Evolutionary conservation across 2,329 filamentous ascomycete species (phyloP).

Genomic region (Cordyceps cateniannulata): DNA sequence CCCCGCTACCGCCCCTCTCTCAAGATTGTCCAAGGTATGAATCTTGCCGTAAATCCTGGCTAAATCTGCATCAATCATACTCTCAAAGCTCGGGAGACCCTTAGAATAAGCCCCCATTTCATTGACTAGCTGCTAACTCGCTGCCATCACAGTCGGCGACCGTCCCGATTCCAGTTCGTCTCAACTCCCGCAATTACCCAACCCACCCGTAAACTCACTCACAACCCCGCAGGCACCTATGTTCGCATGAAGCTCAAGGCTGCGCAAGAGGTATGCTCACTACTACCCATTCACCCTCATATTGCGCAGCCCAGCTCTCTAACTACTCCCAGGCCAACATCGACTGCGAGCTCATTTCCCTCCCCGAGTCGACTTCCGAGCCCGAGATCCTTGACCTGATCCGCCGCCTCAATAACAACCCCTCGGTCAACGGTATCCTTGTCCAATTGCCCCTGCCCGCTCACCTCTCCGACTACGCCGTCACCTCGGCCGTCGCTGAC

Average conservation of each 20-base stretch:
- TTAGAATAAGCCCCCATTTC: background rate
- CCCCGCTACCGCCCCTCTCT: conserved; percentile 83
- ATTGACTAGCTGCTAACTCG: conserved; percentile 17
- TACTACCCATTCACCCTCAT: background rate
- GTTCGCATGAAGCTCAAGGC: conserved; percentile 99
- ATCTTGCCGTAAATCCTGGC: background rate
- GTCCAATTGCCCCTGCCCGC: conserved; percentile 88
- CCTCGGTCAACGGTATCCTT: conserved; percentile 80
- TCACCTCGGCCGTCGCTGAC: conserved; percentile 85
- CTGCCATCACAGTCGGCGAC: conserved; percentile 63
- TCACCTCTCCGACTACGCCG: conserved; percentile 80
- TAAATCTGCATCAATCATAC: background rate
- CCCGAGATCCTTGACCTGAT: conserved; percentile 81
- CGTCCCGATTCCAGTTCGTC: conserved; percentile 77
- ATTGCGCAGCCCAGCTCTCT: background rate
- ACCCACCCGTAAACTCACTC: conserved; percentile 28
- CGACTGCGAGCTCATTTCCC: conserved; percentile 76
- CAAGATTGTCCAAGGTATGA: conserved; percentile 87
- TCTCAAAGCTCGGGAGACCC: conserved; percentile 9
- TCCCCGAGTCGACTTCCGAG: conserved; percentile 74
- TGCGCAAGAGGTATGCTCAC: conserved; percentile 66
- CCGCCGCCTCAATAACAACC: conserved; percentile 76
- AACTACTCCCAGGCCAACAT: conserved; percentile 65
- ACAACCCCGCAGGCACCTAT: conserved; percentile 68
- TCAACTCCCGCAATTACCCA: conserved; percentile 7